A percentile compares a stretch with the other conserved stretches of the same genome.
Evolutionary conservation across 2,329 filamentous ascomycete species (phyloP).

Genomic region (Berkeleyomyces rouxiae): DNA sequence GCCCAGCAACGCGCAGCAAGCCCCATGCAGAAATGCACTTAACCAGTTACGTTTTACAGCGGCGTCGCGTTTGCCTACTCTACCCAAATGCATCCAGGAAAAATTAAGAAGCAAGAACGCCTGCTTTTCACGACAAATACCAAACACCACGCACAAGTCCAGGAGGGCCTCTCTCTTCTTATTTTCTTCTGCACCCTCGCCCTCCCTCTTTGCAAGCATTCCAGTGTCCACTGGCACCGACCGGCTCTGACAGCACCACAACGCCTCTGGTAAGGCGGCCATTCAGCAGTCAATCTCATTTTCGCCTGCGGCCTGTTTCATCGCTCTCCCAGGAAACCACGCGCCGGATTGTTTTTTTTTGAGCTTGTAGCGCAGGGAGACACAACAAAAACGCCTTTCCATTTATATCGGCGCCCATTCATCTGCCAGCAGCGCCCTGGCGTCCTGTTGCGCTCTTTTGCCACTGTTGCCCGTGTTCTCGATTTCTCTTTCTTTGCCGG

Average conservation of each 20-base stretch:
- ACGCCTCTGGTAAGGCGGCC: neutral
- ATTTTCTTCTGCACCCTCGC: neutral
- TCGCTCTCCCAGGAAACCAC: slow-evolving; percentile 4
- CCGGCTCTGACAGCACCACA: neutral
- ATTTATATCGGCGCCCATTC: neutral
- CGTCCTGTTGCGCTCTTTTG: too few relatives aligned
- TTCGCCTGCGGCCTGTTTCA: neutral
- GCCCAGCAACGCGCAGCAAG: neutral
- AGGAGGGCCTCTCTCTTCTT: neutral
- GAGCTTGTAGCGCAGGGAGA: neutral
- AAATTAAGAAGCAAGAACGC: neutral
- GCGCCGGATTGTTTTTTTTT: neutral
- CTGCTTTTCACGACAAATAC: neutral
- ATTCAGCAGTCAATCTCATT: neutral
- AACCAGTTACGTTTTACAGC: neutral
- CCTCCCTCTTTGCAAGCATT: neutral
- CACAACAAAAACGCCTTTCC: neutral
- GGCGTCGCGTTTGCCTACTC: neutral
- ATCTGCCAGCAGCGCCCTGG: neutral
- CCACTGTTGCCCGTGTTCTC: too few relatives aligned
- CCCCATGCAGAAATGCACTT: neutral
- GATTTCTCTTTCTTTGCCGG: too few relatives aligned
- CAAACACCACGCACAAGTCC: neutral
- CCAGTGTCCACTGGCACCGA: neutral
- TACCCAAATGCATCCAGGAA: neutral